phyloP scores from a whole-genome alignment of 2,329 filamentous ascomycete genomes.

The Epichloe scottii region DNA sequence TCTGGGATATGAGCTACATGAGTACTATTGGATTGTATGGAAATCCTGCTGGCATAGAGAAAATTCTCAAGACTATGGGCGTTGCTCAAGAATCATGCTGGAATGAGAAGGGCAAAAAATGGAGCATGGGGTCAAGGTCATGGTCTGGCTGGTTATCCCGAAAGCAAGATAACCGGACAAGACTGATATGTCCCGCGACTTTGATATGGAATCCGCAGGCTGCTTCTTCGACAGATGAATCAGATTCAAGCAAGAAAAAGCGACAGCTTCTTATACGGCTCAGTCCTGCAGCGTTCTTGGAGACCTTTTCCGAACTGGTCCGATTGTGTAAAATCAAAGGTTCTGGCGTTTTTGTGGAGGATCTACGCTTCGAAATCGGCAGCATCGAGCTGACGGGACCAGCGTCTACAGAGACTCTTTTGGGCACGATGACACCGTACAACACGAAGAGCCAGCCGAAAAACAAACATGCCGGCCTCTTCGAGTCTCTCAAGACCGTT shows the following conservation, averaged over 20 bases:
- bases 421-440: constrained; percentile 51
- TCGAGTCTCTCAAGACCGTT: constrained; percentile 41
- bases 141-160: constrained; percentile 39
- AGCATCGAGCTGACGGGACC: constrained; percentile 50
- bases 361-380: constrained; percentile 55
- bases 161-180: constrained; percentile 38
- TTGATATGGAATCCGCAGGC: constrained; percentile 58
- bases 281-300: constrained; percentile 69
- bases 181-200: constrained; percentile 58
- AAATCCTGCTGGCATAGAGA: constrained; percentile 46
- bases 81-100: constrained; percentile 48
- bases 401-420: constrained; percentile 64
- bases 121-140: constrained; percentile 44
- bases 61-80: constrained; percentile 54
- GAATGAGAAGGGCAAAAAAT: constrained; percentile 53
- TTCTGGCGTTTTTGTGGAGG: constrained; percentile 51
- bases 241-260: constrained; percentile 14
- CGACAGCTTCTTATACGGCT: constrained; percentile 55
- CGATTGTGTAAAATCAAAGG: constrained; percentile 45
- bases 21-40: constrained; percentile 74
- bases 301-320: constrained; percentile 53
- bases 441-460: constrained; percentile 17
- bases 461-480: constrained; percentile 32
- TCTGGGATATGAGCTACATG: constrained; percentile 93
- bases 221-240: constrained; percentile 14